These are phyloP conservation scores for Botrytis cinerea DNA, from an alignment of 2,329 filamentous ascomycete species.

Conservation along the genomic window DNA sequence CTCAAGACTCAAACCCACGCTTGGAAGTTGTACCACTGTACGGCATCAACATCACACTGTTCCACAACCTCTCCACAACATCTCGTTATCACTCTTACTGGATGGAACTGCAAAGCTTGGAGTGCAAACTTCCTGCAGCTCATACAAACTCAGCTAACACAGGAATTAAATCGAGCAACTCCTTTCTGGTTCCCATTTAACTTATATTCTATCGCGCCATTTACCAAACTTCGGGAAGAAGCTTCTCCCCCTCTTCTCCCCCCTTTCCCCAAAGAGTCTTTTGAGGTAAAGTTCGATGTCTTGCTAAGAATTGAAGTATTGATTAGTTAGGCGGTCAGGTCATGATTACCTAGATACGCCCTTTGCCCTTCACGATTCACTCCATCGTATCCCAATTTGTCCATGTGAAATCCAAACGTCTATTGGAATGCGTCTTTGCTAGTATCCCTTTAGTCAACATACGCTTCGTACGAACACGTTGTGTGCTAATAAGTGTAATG, in stretches of 20 bases:
- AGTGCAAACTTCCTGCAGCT: neutral
- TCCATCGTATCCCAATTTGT: slow-evolving; percentile 3
- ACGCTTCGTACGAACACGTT: neutral
- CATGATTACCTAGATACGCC: neutral
- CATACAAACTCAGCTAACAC: neutral
- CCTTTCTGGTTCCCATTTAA: neutral
- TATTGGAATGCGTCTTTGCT: neutral
- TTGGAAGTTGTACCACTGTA: neutral
- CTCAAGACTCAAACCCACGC: neutral
- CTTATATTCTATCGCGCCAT: neutral
- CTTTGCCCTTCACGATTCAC: neutral
- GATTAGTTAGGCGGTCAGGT: neutral
- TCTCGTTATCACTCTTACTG: neutral
- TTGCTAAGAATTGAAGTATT: slow-evolving; percentile 3
- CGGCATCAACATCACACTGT: slow-evolving; percentile 1
- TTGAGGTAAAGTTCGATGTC: neutral
- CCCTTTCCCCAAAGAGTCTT: neutral
- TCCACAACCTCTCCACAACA: neutral
- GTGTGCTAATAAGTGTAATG: neutral
- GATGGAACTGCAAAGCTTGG: neutral
- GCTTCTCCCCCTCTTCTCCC: neutral
- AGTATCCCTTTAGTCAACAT: neutral
- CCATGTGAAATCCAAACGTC: neutral
- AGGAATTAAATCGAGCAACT: neutral
- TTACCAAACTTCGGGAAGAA: neutral